Conservation (phyloP, 768 basidiomycete genomes). For the Cyclocybe cylindracea region DNA sequence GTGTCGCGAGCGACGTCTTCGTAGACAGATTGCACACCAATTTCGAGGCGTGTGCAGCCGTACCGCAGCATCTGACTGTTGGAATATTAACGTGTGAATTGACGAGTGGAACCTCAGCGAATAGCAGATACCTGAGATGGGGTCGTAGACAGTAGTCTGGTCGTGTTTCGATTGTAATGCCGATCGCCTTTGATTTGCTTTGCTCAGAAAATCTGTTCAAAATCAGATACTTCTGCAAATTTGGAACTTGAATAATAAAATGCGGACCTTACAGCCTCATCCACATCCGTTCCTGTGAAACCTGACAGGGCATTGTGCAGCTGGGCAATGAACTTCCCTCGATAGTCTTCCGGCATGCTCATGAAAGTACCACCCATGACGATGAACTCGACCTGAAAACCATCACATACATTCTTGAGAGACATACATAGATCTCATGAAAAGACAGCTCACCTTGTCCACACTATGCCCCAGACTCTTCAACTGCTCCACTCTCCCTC, state of each 20-base stretch:
- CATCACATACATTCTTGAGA: background rate
- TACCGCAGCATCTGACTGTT: constrained; percentile 96
- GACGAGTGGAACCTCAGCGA: too few relatives aligned
- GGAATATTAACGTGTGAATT: background rate
- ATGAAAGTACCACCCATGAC: constrained; percentile 99
- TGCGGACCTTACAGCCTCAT: constrained; percentile 86
- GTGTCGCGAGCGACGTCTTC: constrained; percentile 99
- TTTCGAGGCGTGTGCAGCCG: constrained; percentile 97
- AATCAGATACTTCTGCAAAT: constrained; percentile 3
- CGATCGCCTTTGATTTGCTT: constrained; percentile 97
- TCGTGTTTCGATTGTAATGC: constrained; percentile 97
- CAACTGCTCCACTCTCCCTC: constrained; percentile 93
- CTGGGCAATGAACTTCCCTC: constrained; percentile 91
- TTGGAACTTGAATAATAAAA: background rate
- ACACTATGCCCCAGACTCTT: constrained; percentile 96
- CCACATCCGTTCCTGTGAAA: constrained; percentile 89
- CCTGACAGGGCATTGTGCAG: constrained; percentile 96
- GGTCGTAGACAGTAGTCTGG: constrained; percentile 98
- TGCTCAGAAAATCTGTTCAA: constrained; percentile 82
- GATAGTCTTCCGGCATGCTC: constrained; percentile 98
- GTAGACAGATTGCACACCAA: constrained; percentile 98
- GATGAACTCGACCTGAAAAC: constrained; percentile 77
- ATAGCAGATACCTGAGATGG: constrained; percentile 70
- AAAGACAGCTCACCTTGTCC: constrained; percentile 70
- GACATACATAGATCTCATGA: background rate